Base-by-base conservation (phyloP, 805 yeast species). In the Maudiozyma barnettii region DNA sequence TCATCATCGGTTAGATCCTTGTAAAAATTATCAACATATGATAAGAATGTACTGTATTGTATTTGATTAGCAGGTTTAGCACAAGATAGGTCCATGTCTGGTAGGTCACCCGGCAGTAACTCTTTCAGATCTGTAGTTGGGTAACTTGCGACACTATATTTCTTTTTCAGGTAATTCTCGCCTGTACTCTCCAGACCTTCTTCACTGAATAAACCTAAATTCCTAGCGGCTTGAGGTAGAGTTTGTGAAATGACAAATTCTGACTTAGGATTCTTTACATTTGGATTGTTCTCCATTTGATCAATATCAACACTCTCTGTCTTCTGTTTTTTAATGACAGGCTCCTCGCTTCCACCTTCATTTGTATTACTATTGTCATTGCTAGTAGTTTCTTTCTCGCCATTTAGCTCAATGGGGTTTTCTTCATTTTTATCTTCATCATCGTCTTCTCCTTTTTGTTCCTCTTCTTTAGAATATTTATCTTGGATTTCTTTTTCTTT, bases 61-160 rank as follows among this genome's bases (percentile, higher is more conserved):
- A 91, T 93, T 68, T 93, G 99, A 64, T 88, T 91, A 2, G 88
- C 67, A 18, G 90, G 90, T 58, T 90, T 91, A 13, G 82, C 78
- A 51, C 80, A 79, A 5, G 96, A 82, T 48, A 86, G 88, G 65
- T 93, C 98, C 47, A 74, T 76, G 62, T 85, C 81, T 10, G 99
- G 99, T 22, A 89, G 81, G 33, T 73, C 78, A 2, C 99, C 99
- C 0, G 99, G 96, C 29, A 93, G 70, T 51, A 84, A 65, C 47
- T 80, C 83, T 53, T 78, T 72, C 41, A 93, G 69, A 59, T 90
- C 95, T 37, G 73, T 72, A 30, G 81, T 77, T 0, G 99, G 99
- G 61, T 80, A 93, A n/a, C 90, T 80, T 0, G 93, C 85, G 14
- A 93, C 99, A 3, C 85, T 96, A 57, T 81, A 88, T 61, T 83